Evolutionary conservation across 345 rosid species (phyloP).

Genomic region (Balakata baccata): DNA sequence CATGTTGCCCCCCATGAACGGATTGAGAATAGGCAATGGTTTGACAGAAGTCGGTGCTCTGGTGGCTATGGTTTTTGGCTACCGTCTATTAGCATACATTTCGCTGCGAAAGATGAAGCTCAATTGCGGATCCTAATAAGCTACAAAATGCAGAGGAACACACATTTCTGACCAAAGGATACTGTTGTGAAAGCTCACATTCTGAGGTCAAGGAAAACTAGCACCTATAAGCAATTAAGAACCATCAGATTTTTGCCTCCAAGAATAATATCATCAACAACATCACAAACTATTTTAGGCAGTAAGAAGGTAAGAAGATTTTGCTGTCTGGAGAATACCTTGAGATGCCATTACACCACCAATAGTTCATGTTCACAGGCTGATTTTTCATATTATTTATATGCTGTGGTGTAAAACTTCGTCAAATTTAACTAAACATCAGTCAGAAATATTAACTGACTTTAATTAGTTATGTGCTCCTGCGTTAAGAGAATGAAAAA

Average conservation of each 20-base stretch:
- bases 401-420: not conserved
- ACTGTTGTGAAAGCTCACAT: constrained; percentile 4
- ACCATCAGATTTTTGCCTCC: constrained; percentile 4
- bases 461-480: not conserved
- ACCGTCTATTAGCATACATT: constrained; percentile 81
- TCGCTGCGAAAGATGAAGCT: constrained; percentile 73
- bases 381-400: not conserved
- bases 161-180: not conserved
- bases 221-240: constrained; percentile 8
- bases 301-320: not conserved
- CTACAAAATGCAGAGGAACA: constrained; percentile 10
- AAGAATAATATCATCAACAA: constrained; percentile 10
- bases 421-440: constrained; percentile 1
- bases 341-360: constrained; percentile 3
- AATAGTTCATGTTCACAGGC: constrained; percentile 7
- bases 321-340: constrained; percentile 12
- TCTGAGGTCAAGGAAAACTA: constrained; percentile 3
- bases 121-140: constrained; percentile 29
- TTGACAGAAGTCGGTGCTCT: constrained; percentile 62
- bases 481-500: not conserved
- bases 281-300: not conserved
- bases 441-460: not conserved
- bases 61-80: constrained; percentile 86
- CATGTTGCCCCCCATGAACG: constrained; percentile 41
- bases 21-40: constrained; percentile 59